Conservation (phyloP, 1,284 basidiomycete genomes). For the Ustilago cynodontis region DNA sequence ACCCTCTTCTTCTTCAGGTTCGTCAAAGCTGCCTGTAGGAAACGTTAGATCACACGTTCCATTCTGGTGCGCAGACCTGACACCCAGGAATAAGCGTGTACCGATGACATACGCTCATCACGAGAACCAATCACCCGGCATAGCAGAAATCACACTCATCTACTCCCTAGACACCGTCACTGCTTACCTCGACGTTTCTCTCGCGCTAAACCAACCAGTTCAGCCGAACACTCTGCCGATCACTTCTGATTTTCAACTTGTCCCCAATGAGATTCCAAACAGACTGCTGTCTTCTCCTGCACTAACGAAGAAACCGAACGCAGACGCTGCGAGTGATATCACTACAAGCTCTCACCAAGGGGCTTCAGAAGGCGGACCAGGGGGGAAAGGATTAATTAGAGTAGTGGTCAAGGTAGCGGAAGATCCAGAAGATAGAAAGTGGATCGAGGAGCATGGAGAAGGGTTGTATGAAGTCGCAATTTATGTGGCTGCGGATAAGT, state of each 20-base stretch:
- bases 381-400: slow-evolving; percentile 12
- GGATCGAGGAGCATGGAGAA: slow-evolving; percentile 49
- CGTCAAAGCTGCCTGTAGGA: slow-evolving; percentile 9
- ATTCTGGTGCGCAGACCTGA: slow-evolving; percentile 59
- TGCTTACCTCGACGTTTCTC: slow-evolving; percentile 29
- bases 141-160: slow-evolving; percentile 51
- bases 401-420: slow-evolving; percentile 46
- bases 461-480: slow-evolving; percentile 55
- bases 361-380: not conserved
- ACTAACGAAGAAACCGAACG: slow-evolving; percentile 14
- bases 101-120: slow-evolving; percentile 35
- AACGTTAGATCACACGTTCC: slow-evolving; percentile 37
- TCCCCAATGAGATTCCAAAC: slow-evolving; percentile 37
- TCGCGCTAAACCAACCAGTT: slow-evolving; percentile 37
- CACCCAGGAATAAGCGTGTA: slow-evolving; percentile 37
- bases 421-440: slow-evolving; percentile 42
- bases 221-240: slow-evolving; percentile 32
- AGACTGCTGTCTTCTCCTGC: slow-evolving; percentile 17
- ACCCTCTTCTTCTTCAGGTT: not conserved
- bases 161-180: slow-evolving; percentile 33
- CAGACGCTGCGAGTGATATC: slow-evolving; percentile 10
- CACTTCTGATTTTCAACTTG: slow-evolving; percentile 26
- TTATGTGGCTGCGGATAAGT: slow-evolving; percentile 45
- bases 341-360: slow-evolving; percentile 19
- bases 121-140: slow-evolving; percentile 43